Conservation (phyloP, 768 basidiomycete genomes). For the Gloeopeniophorella convolvens region DNA sequence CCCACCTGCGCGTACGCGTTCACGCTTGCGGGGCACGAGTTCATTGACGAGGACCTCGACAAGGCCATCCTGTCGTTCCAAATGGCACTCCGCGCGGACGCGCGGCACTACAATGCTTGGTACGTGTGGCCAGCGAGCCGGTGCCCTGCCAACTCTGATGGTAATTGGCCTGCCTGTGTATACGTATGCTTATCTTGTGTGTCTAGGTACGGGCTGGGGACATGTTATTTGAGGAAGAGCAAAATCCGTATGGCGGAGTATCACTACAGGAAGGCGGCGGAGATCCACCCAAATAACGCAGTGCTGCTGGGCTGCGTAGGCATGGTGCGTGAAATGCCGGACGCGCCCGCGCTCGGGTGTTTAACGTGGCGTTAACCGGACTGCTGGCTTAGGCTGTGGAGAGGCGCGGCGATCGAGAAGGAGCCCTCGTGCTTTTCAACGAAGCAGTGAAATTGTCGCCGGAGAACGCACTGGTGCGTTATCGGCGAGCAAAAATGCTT, state of each 20-base stretch:
- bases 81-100: slow-evolving; percentile 83
- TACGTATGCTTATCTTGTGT: slow-evolving; percentile 20
- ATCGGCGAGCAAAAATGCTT: slow-evolving; percentile 88
- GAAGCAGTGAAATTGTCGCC: slow-evolving; percentile 73
- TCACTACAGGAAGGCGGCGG: slow-evolving; percentile 87
- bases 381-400: slow-evolving; percentile 65
- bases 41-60: slow-evolving; percentile 91
- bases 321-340: slow-evolving; percentile 57
- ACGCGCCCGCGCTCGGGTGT: slow-evolving; percentile 6
- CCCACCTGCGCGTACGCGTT: slow-evolving; percentile 92
- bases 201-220: slow-evolving; percentile 94
- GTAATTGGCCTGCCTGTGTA: neutral
- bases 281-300: slow-evolving; percentile 91
- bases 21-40: slow-evolving; percentile 95
- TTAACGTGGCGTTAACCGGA: slow-evolving; percentile 13
- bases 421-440: slow-evolving; percentile 75
- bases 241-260: slow-evolving; percentile 92
- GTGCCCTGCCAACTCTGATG: slow-evolving; percentile 13
- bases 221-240: slow-evolving; percentile 91
- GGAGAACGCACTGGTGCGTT: slow-evolving; percentile 88
- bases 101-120: slow-evolving; percentile 98
- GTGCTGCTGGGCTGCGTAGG: slow-evolving; percentile 96
- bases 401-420: slow-evolving; percentile 68
- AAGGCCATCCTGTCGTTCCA: slow-evolving; percentile 90
- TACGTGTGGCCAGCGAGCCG: slow-evolving; percentile 36